These are phyloP conservation scores for Trametes coccinea DNA, from an alignment of 768 basidiomycete genomes.

Conservation along the genomic window DNA sequence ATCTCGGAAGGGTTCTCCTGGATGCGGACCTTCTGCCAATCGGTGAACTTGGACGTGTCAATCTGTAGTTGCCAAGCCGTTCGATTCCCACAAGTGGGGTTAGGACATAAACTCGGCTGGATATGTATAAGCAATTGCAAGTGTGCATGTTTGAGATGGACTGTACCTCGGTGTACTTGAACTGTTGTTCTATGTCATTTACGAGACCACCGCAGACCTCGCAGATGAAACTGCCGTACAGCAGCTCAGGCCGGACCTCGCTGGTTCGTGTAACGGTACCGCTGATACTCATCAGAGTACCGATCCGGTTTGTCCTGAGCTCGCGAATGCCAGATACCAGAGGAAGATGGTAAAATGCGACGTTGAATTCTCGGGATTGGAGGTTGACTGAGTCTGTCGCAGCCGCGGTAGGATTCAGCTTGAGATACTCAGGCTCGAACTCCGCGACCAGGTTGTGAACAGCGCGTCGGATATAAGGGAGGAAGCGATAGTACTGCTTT, in stretches of 20 bases:
- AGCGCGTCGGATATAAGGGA: constrained; percentile 91
- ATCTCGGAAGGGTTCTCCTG: constrained; percentile 99
- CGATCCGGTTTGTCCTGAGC: constrained; percentile 89
- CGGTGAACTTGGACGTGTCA: constrained; percentile 94
- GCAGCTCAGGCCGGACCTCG: constrained; percentile 93
- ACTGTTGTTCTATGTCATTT: constrained; percentile 96
- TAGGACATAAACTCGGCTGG: constrained; percentile 92
- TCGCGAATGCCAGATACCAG: constrained; percentile 94
- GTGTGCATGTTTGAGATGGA: neutral
- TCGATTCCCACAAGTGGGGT: constrained; percentile 91
- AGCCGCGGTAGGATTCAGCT: constrained; percentile 89
- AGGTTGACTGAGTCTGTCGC: constrained; percentile 85
- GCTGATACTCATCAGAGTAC: constrained; percentile 90
- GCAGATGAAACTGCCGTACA: constrained; percentile 93
- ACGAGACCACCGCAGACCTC: constrained; percentile 85
- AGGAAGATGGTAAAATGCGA: constrained; percentile 94
- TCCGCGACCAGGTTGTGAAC: constrained; percentile 86
- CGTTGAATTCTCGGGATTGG: constrained; percentile 88
- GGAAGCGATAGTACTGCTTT: constrained; percentile 94
- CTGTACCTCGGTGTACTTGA: constrained; percentile 95
- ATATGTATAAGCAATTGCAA: neutral
- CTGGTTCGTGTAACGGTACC: constrained; percentile 97
- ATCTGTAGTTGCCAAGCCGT: constrained; percentile 91
- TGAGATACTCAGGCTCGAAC: constrained; percentile 92
- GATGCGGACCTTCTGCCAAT: constrained; percentile 99